Percentiles rank a stretch among this genome's conserved stretches.
Conservation (phyloP, 202 grass and related monocot genomes). For the Dendrocalamus latiflorus region DNA sequence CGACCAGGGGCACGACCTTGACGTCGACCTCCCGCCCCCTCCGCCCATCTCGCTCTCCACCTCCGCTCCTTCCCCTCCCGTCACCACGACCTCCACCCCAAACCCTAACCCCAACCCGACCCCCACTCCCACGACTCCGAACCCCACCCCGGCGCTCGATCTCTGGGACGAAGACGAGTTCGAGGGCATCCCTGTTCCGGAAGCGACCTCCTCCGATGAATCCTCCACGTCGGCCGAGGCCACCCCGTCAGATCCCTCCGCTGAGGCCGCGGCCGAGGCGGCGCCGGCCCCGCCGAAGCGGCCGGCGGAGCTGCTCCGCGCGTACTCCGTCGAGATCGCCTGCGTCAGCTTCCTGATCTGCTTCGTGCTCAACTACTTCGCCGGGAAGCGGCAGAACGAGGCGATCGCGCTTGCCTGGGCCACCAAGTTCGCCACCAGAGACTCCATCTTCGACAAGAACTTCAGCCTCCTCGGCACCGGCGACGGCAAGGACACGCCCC, state of each 20-base stretch:
- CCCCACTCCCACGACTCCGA: conserved; percentile 5
- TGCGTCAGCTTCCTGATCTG: conserved; percentile 93
- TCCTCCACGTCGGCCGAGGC: conserved; percentile 33
- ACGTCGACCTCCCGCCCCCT: conserved; percentile 22
- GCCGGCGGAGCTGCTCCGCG: conserved; percentile 40
- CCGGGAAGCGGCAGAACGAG: conserved; percentile 83
- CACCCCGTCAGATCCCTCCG: conserved; percentile 35
- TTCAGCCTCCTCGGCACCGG: conserved; percentile 93
- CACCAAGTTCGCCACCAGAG: conserved; percentile 76
- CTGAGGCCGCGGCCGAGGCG: conserved; percentile 30
- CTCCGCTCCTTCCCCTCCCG: conserved; percentile 38
- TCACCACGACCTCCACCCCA: conserved; percentile 33
- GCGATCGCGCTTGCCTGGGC: conserved; percentile 85
- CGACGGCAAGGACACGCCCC: conserved; percentile 77
- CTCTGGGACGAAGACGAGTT: conserved; percentile 99
- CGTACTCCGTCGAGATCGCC: conserved; percentile 69
- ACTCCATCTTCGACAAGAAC: conserved; percentile 97
- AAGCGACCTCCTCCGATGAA: neutral
- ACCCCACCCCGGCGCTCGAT: conserved; percentile 48
- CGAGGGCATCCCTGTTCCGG: conserved; percentile 72
- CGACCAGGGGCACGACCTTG: conserved; percentile 39
- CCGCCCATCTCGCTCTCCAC: conserved; percentile 36
- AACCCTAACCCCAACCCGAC: conserved; percentile 32
- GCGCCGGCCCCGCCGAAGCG: conserved; percentile 2
- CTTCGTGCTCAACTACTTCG: conserved; percentile 92